These are phyloP conservation scores for Ochromonas danica DNA, from an alignment of 108 stramenopile species.

Conservation along the genomic window DNA sequence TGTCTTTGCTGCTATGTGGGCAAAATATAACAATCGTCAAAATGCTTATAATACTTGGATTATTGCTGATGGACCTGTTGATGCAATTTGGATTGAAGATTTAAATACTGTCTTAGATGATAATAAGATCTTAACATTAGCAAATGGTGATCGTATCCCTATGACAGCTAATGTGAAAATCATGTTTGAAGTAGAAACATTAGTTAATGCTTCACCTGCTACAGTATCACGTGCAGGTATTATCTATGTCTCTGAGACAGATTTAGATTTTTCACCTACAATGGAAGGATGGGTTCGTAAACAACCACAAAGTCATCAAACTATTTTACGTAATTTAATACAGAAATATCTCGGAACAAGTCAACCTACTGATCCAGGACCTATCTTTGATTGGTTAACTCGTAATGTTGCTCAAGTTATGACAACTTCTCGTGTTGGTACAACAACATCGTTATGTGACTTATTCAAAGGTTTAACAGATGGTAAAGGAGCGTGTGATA, in stretches of 20 bases:
- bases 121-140: slow-evolving; percentile 79
- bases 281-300: slow-evolving; percentile 76
- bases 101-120: slow-evolving; percentile 87
- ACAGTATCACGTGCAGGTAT: slow-evolving; percentile 90
- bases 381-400: slow-evolving; percentile 68
- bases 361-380: slow-evolving; percentile 66
- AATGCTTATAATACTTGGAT: slow-evolving; percentile 86
- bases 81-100: slow-evolving; percentile 92
- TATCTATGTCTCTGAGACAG: slow-evolving; percentile 82
- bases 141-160: slow-evolving; percentile 86
- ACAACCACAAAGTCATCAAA: slow-evolving; percentile 62
- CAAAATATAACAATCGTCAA: slow-evolving; percentile 76
- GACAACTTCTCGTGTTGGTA: slow-evolving; percentile 74
- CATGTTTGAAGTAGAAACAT: slow-evolving; percentile 81
- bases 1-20: slow-evolving; percentile 87
- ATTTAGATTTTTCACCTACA: slow-evolving; percentile 80
- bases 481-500: slow-evolving; percentile 39
- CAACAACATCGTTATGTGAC: slow-evolving; percentile 67
- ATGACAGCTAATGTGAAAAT: slow-evolving; percentile 86
- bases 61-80: slow-evolving; percentile 86
- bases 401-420: slow-evolving; percentile 69
- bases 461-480: slow-evolving; percentile 69
- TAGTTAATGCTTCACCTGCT: slow-evolving; percentile 84
- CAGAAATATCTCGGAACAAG: slow-evolving; percentile 53
- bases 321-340: slow-evolving; percentile 61